Base-by-base conservation (phyloP, 306 rosid genomes). In the Oxytropis ochrocephala region DNA sequence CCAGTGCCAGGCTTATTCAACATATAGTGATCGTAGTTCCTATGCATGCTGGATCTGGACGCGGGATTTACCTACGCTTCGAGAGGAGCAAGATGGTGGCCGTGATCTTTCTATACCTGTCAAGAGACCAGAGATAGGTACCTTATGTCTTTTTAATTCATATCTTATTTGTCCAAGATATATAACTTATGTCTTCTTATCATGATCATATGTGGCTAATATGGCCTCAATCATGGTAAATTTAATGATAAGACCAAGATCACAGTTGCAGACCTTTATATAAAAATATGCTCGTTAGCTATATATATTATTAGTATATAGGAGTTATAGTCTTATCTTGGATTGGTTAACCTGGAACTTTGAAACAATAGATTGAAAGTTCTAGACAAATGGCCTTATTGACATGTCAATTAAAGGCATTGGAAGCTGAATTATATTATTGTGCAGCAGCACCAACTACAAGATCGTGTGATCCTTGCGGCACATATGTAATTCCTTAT, bases 401-500 rank as follows among this genome's bases (percentile, higher is more conserved):
- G 54, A 36, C 1, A 21, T 21, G 24, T 21, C 27, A 17, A 24
- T 27, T 46, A 11, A 6, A 16, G 4, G 30, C 11, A 30, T 11
- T 43, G 16, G 46, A 7, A 43, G 19, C n/a, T 58, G 49, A 35
- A 18, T 11, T 7, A 43, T 41, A 13, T 11, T 48, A 5, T 64
- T 64, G 32, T 79, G 80, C 79, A 85, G 80, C 79, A 85, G 89
- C 3, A 36, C 16, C 79, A 68, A 82, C 24, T 8, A 14, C 5
- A 0, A 74, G 43, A 71, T 11, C 41, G 17, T 87, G 86, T 36
- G 7, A 41, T 18, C 82, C 82, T 44, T 87, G 90, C 21, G 90
- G 93, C 19, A 74, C 79, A 19, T 52, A 50, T 0, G 1, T 3
- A 1, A 77, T 88, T 47, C 90, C 90, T 44, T 87, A 85, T 81